Evolutionary conservation across 2,329 filamentous ascomycete genomes (phyloP).

Genomic region (Lachnellula occidentalis): DNA sequence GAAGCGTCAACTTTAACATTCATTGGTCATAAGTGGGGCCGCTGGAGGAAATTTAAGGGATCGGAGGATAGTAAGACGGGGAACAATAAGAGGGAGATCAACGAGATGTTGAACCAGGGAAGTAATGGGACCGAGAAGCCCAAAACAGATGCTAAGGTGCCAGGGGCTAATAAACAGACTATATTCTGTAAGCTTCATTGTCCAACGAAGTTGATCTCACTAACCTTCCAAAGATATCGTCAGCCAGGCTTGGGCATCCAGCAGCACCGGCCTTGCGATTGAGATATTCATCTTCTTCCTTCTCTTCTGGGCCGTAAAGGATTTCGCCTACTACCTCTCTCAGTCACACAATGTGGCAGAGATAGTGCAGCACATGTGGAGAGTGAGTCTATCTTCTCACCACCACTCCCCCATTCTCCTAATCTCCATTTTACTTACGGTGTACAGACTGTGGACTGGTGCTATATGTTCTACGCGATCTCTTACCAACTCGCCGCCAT

Average conservation of each 20-base stretch:
- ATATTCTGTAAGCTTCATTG: neutral
- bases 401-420: neutral
- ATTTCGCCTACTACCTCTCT: conserved; percentile 59
- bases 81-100: neutral
- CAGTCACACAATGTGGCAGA: conserved; percentile 49
- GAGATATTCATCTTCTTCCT: conserved; percentile 62
- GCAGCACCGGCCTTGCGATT: conserved; percentile 46
- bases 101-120: neutral
- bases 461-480: conserved; percentile 64
- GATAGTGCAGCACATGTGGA: conserved; percentile 56
- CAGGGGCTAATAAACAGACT: no score
- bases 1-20: conserved; percentile 62
- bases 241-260: conserved; percentile 48
- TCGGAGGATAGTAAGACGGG: neutral
- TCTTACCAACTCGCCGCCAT: conserved; percentile 61
- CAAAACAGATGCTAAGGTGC: no score
- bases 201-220: neutral
- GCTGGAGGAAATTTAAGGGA: neutral
- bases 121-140: neutral
- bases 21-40: conserved; percentile 61
- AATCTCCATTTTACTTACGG: neutral
- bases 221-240: conserved; percentile 35
- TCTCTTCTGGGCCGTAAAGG: conserved; percentile 50
- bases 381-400: neutral
- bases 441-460: conserved; percentile 50